Evolutionary conservation across 176 grass and related monocot genomes (phyloP), one percentile per base, ranked within the genome.

Genomic region (Elaeis guineensis): DNA sequence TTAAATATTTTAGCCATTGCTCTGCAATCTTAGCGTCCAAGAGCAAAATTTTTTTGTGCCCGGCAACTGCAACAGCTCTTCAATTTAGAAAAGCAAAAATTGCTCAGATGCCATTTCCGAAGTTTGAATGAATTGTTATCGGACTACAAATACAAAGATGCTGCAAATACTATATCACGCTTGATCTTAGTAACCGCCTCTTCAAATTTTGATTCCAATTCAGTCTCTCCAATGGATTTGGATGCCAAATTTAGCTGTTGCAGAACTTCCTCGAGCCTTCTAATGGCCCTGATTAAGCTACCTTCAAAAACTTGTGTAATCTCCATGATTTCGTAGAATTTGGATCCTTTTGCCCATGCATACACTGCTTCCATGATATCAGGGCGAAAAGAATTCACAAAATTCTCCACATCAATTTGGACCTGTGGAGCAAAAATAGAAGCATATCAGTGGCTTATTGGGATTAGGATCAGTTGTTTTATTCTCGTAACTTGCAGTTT

Each of bases 341-440:
- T 67, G 6, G 48, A 28, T 21, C 51, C n/a, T 61, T 14, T 85
- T 17, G 87, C 70, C 92, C 92, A 97, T 26, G 66, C 85, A 75
- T 89, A 91, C 52, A 97, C 81, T 0, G 80, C 81, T 74, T 91
- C 92, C 92, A 97, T 97, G 72, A 97, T 82, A 25, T 97, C 87
- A 2, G 87, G 75, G 1, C 84, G 78, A 75, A 91, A 97, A 22
- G 87, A 91, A 67, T 85, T 88, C 22, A 91, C 83, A 54, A 85
- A 91, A 52, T 29, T 61, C 60, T 97, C 87, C 19, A 89, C 84
- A 0, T 97, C 92, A 2, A 97, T 97, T 79, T 97, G 78, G 21
- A 91, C 74, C 91, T 90, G 72, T 30, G 12, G 11, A 44, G 35
- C 44, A 60, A 55, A 17, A 17, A 23, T 25, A 17, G 50, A 44